Percentiles rank a stretch among this genome's conserved stretches.
Evolutionary conservation across 305 asterid species (phyloP).

Genomic region (Fraxinus sp.): DNA sequence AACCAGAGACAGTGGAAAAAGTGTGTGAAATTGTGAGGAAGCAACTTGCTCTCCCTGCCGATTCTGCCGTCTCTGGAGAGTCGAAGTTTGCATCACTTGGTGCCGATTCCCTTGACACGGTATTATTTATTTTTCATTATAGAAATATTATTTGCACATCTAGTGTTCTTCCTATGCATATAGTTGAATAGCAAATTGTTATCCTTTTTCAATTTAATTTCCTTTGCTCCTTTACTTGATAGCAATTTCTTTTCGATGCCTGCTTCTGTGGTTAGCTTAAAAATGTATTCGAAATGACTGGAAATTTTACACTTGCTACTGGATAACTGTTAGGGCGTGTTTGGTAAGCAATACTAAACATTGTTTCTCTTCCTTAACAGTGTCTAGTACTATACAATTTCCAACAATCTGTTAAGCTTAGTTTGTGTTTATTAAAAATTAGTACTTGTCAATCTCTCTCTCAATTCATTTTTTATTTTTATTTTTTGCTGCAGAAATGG

Average conservation of each 20-base stretch:
- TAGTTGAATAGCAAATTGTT: not conserved
- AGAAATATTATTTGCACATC: not conserved
- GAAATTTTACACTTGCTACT: not conserved
- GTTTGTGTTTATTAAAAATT: not conserved
- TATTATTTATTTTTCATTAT: conserved; percentile 27
- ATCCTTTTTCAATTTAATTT: not conserved
- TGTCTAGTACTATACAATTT: not conserved
- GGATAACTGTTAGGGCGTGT: not conserved
- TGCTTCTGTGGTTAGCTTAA: not conserved
- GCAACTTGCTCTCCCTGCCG: conserved; percentile 76
- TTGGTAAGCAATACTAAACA: not conserved
- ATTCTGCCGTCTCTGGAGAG: conserved; percentile 57
- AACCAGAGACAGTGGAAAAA: conserved; percentile 78
- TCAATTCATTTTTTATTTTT: not conserved
- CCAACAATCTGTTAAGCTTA: not conserved
- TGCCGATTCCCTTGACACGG: conserved; percentile 98
- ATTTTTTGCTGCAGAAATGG: not conserved
- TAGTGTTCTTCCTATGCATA: not conserved
- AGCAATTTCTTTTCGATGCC: not conserved
- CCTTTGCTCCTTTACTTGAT: not conserved
- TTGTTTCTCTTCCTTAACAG: not conserved
- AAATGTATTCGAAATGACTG: not conserved
- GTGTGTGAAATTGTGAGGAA: conserved; percentile 79
- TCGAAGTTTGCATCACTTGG: conserved; percentile 79
- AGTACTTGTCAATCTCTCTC: not conserved